A percentile compares a stretch with the other conserved stretches of the same genome.
Conservation (phyloP, 371 early-diverging fungal genomes). For the Phascolomyces articulosus region DNA sequence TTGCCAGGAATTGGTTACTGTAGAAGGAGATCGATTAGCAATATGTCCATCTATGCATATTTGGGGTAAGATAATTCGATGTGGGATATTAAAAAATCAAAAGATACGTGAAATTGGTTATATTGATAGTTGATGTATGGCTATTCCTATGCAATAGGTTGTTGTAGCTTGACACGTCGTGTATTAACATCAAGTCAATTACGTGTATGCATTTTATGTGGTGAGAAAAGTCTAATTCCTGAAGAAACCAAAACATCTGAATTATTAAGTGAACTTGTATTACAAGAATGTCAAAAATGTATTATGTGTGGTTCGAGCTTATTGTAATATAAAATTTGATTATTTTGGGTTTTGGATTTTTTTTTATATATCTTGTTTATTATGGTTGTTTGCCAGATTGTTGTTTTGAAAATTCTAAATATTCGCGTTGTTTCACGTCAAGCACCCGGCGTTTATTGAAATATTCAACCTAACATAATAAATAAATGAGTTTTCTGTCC, state of each 20-base stretch:
- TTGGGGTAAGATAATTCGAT: conserved; percentile 3
- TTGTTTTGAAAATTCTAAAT: conserved; percentile 45
- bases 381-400: conserved; percentile 32
- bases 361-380: neutral
- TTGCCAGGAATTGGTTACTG: neutral
- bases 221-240: conserved; percentile 5
- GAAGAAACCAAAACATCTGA: neutral
- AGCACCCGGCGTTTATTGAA: conserved; percentile 57
- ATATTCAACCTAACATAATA: conserved; percentile 39
- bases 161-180: neutral
- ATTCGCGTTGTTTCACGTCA: conserved; percentile 49
- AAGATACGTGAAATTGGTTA: too few relatives aligned
- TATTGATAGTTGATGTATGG: neutral
- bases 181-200: neutral
- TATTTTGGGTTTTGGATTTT: neutral
- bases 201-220: neutral
- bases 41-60: conserved; percentile 4
- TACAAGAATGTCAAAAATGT: conserved; percentile 5
- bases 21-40: neutral
- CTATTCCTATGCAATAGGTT: neutral
- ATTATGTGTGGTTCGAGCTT: conserved; percentile 1
- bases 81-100: too few relatives aligned
- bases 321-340: neutral
- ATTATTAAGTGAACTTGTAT: neutral
- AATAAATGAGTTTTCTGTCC: neutral